phyloP scores from a whole-genome alignment of 495 filamentous ascomycete species.

The Stereocaulon alpinum region DNA sequence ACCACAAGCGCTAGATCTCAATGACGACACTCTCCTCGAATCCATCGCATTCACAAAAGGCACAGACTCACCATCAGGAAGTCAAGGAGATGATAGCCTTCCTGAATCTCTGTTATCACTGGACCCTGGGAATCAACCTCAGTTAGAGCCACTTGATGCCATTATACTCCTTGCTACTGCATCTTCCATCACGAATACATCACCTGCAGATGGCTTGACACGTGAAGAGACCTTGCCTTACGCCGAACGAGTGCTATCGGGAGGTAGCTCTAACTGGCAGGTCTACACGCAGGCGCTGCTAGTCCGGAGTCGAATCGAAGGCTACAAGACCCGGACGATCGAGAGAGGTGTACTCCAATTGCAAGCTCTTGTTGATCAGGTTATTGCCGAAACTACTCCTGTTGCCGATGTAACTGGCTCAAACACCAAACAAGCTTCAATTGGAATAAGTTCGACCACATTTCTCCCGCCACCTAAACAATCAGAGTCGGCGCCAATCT shows the following conservation, averaged over 20 bases:
- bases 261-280: conserved; percentile 94
- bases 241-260: conserved; percentile 75
- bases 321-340: conserved; percentile 70
- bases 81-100: conserved; percentile 42
- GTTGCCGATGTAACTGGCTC: conserved; percentile 9
- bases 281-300: conserved; percentile 90
- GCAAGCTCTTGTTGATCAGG: conserved; percentile 91
- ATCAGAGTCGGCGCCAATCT: conserved; percentile 64
- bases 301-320: conserved; percentile 79
- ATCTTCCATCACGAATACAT: conserved; percentile 76
- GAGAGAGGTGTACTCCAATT: conserved; percentile 88
- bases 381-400: conserved; percentile 74
- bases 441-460: conserved; percentile 40
- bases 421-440: conserved; percentile 19
- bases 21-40: conserved; percentile 91
- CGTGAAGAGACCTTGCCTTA: conserved; percentile 88
- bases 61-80: conserved; percentile 14
- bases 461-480: conserved; percentile 75
- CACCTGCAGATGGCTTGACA: conserved; percentile 73
- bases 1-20: conserved; percentile 62
- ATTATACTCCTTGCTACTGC: conserved; percentile 77
- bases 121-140: conserved; percentile 70
- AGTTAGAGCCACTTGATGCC: conserved; percentile 70
- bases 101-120: conserved; percentile 50
- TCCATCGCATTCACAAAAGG: conserved; percentile 61